Conservation (phyloP, 139 green algal genomes). For the Chlamydomonas incerta region DNA sequence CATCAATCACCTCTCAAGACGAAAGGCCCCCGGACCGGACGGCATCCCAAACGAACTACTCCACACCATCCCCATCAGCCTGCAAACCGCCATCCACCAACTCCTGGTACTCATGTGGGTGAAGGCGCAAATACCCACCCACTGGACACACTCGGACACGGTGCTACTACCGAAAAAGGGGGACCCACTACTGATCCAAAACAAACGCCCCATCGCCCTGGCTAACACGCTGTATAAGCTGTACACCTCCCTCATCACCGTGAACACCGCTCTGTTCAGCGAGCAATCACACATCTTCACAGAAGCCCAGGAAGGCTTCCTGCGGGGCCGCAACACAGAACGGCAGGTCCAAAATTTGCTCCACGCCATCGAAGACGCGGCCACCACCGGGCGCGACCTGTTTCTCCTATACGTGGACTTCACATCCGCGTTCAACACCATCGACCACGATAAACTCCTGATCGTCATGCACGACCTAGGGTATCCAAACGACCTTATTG, state of each 20-base stretch:
- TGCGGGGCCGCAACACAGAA: too few relatives aligned
- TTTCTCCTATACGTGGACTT: too few relatives aligned
- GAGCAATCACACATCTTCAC: constrained; percentile 56
- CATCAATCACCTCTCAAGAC: neutral
- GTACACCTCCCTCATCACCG: too few relatives aligned
- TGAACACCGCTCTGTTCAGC: constrained; percentile 54
- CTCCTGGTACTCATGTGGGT: constrained; percentile 45
- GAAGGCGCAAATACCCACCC: constrained; percentile 38
- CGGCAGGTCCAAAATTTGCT: too few relatives aligned
- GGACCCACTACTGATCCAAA: too few relatives aligned
- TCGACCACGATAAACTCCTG: neutral
- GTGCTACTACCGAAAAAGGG: constrained; percentile 51
- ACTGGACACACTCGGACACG: constrained; percentile 55
- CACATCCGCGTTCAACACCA: constrained; percentile 16
- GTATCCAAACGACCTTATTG: neutral
- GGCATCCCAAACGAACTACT: constrained; percentile 13
- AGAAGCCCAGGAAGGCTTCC: constrained; percentile 5
- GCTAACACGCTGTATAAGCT: too few relatives aligned
- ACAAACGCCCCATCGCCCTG: too few relatives aligned
- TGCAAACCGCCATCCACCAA: constrained; percentile 25
- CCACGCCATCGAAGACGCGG: too few relatives aligned
- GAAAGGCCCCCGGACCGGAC: neutral
- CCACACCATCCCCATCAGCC: too few relatives aligned
- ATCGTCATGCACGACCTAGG: neutral
- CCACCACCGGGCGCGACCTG: too few relatives aligned